Evolutionary conservation across 2,329 filamentous ascomycete genomes (phyloP).

Genomic region (Trichophyton equinum): DNA sequence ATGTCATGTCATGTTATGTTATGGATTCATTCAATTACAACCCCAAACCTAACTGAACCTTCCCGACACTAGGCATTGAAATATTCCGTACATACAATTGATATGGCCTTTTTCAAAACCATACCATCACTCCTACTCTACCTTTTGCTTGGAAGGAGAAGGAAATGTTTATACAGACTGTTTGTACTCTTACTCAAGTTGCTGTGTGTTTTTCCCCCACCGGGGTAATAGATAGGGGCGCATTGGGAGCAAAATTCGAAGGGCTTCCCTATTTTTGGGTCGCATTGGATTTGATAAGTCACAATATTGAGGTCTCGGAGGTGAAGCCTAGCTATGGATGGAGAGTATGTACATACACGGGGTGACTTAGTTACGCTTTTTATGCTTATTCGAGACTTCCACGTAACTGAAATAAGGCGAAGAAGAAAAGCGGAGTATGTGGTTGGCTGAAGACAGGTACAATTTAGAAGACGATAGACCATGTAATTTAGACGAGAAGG

Average conservation of each 20-base stretch:
- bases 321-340: too few relatives aligned
- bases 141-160: background rate
- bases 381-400: too few relatives aligned
- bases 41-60: background rate
- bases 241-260: background rate
- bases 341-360: too few relatives aligned
- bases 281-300: background rate
- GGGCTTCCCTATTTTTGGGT: background rate
- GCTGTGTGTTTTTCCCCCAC: background rate
- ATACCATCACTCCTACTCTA: background rate
- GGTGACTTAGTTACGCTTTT: too few relatives aligned
- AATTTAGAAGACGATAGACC: background rate
- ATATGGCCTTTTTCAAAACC: background rate
- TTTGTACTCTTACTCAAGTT: background rate
- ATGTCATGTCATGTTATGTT: background rate
- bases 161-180: background rate
- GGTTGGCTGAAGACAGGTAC: too few relatives aligned
- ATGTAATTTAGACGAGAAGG: background rate
- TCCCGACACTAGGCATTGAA: background rate
- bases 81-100: conserved; percentile 1
- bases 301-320: background rate
- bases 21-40: background rate
- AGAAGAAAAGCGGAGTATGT: background rate
- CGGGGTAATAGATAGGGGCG: background rate
- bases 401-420: background rate